Base-by-base conservation (phyloP, 768 basidiomycete genomes). In the Mycena latifolia region DNA sequence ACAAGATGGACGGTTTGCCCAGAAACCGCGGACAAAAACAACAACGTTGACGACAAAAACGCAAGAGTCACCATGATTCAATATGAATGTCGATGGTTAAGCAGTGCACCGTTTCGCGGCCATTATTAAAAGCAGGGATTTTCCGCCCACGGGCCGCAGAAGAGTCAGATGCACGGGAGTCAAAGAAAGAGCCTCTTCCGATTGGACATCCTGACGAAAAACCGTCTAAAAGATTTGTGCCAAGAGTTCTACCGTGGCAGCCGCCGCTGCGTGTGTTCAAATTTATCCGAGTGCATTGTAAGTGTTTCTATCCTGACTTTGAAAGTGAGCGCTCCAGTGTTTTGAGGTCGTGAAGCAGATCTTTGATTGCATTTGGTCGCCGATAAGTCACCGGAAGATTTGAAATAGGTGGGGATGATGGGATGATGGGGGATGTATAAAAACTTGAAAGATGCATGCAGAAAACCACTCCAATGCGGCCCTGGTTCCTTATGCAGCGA, bases 1-100 rank as follows among this genome's bases (percentile, higher is more conserved):
- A 59, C 55, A 7, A 61, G 59, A 29, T 61, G 51, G 0, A 66
- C 20, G n/a, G 65, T 66, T 39, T 56, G 64, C 18, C 58, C 65
- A 12, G 59, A 66, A 24, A 52, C 59, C 24, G 29, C 14, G 28
- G 48, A 61, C 54, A 61, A 29, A 11, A 37, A 51, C 24, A 61
- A 41, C 22, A 66, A 22, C 27, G 41, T 41, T 20, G n/a, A n/a
- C 33, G 14, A 56, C 29, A 29, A 61, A 25, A 22, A 53, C 9
- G 54, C 39, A 27, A 61, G n/a, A 45, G 51, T 59, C 47, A 39
- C 27, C 22, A 27, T 60, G 53, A 18, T 45, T 45, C n/a, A 24
- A n/a, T 14, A 11, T 33, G 11, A 33, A 5, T 33, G 33, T 22
- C 22, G 20, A 27, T 45, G 43, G 43, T 29, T 17, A 18, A 35